Evolutionary conservation across 1,139 yeast genomes (phyloP).

Genomic region (Lodderomyces beijingensis): DNA sequence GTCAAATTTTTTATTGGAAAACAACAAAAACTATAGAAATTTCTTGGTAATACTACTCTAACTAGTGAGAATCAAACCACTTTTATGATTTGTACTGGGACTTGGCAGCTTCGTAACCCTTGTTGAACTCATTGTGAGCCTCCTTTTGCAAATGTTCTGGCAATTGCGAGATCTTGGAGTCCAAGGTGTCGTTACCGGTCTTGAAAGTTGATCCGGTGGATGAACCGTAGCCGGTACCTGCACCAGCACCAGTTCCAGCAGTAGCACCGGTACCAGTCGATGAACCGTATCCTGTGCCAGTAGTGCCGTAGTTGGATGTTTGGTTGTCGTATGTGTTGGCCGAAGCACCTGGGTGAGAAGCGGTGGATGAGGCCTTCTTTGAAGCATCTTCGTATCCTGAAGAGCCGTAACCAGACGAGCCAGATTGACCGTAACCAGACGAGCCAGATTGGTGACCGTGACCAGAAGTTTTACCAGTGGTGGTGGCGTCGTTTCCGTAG

Average conservation of each 20-base stretch:
- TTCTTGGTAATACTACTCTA: too few relatives aligned
- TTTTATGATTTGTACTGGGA: constrained; percentile 6
- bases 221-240: constrained; percentile 2
- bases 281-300: constrained; percentile 3
- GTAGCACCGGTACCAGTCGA: constrained; percentile 4
- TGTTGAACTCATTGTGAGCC: constrained; percentile 32
- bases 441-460: constrained; percentile 5
- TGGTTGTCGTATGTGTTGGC: constrained; percentile 4
- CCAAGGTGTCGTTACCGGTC: constrained; percentile 30
- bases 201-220: constrained; percentile 15
- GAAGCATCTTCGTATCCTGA: constrained; percentile 5
- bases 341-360: constrained; percentile 5
- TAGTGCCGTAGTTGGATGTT: constrained; percentile 2
- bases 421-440: constrained; percentile 1
- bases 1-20: too few relatives aligned
- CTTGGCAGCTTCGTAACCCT: constrained; percentile 33
- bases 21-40: too few relatives aligned
- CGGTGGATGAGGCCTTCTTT: constrained; percentile 5
- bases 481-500: constrained; percentile 5
- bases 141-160: constrained; percentile 28
- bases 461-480: constrained; percentile 1
- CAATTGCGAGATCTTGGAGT: constrained; percentile 27
- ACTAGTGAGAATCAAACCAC: too few relatives aligned
- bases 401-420: not conserved
- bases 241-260: constrained; percentile 4